These are phyloP conservation scores for Fragaria ananassa DNA, from an alignment of 306 rosid species.

Conservation along the genomic window DNA sequence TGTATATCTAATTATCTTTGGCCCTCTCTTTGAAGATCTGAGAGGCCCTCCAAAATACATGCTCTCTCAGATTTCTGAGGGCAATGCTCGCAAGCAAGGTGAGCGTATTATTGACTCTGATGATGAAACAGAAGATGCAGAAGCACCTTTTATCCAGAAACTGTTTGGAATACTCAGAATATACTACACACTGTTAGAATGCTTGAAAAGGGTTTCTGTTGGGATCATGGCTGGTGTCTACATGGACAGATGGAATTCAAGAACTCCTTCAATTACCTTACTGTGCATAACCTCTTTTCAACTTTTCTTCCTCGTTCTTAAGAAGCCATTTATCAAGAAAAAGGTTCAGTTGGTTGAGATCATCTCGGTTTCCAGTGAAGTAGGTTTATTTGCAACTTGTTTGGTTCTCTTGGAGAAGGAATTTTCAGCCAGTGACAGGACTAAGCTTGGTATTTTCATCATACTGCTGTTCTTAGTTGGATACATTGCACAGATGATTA, in stretches of 20 bases:
- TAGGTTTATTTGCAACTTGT: slow-evolving; percentile 48
- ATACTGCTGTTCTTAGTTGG: slow-evolving; percentile 57
- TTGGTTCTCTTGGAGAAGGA: slow-evolving; percentile 45
- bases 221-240: slow-evolving; percentile 68
- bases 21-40: slow-evolving; percentile 83
- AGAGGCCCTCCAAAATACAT: slow-evolving; percentile 96
- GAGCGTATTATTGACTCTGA: slow-evolving; percentile 73
- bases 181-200: slow-evolving; percentile 69
- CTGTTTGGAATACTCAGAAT: slow-evolving; percentile 89
- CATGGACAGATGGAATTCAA: slow-evolving; percentile 38
- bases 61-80: slow-evolving; percentile 78
- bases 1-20: slow-evolving; percentile 47
- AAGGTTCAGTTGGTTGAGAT: slow-evolving; percentile 84
- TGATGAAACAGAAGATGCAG: slow-evolving; percentile 92
- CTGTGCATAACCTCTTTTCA: slow-evolving; percentile 63
- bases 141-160: slow-evolving; percentile 89
- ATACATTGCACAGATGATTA: slow-evolving; percentile 50
- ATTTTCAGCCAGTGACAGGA: slow-evolving; percentile 37
- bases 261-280: slow-evolving; percentile 43
- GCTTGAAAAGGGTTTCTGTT: slow-evolving; percentile 48
- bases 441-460: slow-evolving; percentile 54
- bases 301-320: slow-evolving; percentile 79
- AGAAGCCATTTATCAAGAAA: slow-evolving; percentile 92
- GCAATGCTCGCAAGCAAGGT: slow-evolving; percentile 33
- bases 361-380: slow-evolving; percentile 56